phyloP scores from a whole-genome alignment of 176 grass and related monocot genomes.

The Leersia perrieri region DNA sequence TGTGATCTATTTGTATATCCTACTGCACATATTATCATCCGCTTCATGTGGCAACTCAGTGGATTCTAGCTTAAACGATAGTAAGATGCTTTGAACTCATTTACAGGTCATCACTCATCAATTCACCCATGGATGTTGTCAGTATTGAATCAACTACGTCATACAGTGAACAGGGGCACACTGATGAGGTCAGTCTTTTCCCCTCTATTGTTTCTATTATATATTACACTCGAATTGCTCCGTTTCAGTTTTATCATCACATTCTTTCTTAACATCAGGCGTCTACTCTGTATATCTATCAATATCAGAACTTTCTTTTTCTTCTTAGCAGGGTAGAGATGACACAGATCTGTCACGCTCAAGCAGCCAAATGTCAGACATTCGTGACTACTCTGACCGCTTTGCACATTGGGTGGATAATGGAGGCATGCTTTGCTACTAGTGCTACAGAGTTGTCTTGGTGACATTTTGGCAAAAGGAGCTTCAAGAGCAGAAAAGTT shows the following conservation, averaged over 20 bases:
- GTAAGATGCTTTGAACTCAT: conserved; percentile 26
- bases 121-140: conserved; percentile 57
- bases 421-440: conserved; percentile 77
- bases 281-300: background rate
- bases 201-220: background rate
- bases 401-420: conserved; percentile 75
- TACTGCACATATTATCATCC: background rate
- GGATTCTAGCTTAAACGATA: background rate
- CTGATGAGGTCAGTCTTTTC: conserved; percentile 41
- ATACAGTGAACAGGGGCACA: conserved; percentile 43
- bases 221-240: background rate
- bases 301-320: background rate
- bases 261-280: background rate
- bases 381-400: conserved; percentile 52
- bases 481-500: background rate
- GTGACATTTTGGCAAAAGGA: background rate
- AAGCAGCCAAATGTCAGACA: conserved; percentile 21
- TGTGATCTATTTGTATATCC: background rate
- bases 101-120: conserved; percentile 69
- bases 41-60: background rate
- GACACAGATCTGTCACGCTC: conserved; percentile 34
- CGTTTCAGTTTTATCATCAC: background rate
- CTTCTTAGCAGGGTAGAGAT: conserved; percentile 49
- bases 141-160: conserved; percentile 54
- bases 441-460: conserved; percentile 21